Evolutionary conservation across 768 basidiomycete genomes (phyloP), one percentile per base, ranked within the genome.

Genomic region (Chalciporus sphaerocephalus): DNA sequence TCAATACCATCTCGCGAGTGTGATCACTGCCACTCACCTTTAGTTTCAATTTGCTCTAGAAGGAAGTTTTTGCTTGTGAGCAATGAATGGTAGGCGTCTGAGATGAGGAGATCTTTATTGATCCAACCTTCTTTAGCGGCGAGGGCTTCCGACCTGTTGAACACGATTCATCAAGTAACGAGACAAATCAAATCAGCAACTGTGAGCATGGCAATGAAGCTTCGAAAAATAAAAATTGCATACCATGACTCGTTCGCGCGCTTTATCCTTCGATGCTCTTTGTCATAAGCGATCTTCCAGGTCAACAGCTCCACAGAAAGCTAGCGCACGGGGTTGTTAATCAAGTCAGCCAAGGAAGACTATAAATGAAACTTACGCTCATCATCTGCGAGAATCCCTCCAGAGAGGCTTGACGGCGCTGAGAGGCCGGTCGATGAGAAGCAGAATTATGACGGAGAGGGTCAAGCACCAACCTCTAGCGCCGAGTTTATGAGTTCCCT

Each of bases 111-210:
- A 49, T 80, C 72, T 20, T 49, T 52, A 12, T 61, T 53, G 1
- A 65, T 47, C 70, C 76, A 81, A 6, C 78, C 78, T 49, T 73
- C 55, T 4, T 37, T n/a, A 0, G 36, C 11, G 0, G 76, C 75
- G 21, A 72, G 51, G 0, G 0, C 0, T 38, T 53, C 59, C 16
- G 66, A 67, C 40, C 80, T 81, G 38, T 10, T 28, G 24, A 27
- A 12, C 16, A 24, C 28, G 39, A 42, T 25, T 36, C 8, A 30
- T 15, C 12, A 15, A n/a, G 28, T 15, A 13, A 15, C 28, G 28
- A 15, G 28, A 11, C 10, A 21, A 11, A 7, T 7, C 28, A 25
- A 23, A 12, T 34, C 17, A 42, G 36, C 32, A n/a, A 6, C 17
- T 16, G 10, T 35, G 13, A 7, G 3, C 11, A 20, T 28, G 13